phyloP scores from a whole-genome alignment of 2,329 filamentous ascomycete genomes.

The Fusarium caatingaense region DNA sequence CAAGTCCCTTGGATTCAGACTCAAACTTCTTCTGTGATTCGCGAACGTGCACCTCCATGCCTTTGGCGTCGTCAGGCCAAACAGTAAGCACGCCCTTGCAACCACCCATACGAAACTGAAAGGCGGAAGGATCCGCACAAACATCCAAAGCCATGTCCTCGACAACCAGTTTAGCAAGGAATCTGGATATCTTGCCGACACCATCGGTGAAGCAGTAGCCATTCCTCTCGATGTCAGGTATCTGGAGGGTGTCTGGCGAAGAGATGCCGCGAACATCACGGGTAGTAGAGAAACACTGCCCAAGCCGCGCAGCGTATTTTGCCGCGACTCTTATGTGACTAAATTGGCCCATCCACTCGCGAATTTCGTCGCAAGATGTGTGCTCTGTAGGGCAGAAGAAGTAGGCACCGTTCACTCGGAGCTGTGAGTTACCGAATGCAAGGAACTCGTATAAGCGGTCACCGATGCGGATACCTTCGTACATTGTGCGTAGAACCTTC shows the following conservation, averaged over 20 bases:
- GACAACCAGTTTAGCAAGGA: conserved; percentile 79
- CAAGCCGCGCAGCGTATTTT: conserved; percentile 88
- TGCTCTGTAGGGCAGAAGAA: conserved; percentile 83
- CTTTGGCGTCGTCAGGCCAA: conserved; percentile 74
- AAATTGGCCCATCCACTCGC: conserved; percentile 88
- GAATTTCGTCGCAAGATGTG: conserved; percentile 79
- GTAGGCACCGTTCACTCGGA: conserved; percentile 90
- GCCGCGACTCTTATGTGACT: conserved; percentile 84
- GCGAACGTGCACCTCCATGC: conserved; percentile 79
- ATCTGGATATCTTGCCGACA: conserved; percentile 88
- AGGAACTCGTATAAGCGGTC: conserved; percentile 88
- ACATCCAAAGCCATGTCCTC: conserved; percentile 73
- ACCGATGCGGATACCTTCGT: conserved; percentile 83
- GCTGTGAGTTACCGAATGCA: conserved; percentile 94
- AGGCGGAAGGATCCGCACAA: conserved; percentile 77
- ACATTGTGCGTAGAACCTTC: conserved; percentile 76
- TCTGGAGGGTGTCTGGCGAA: conserved; percentile 68
- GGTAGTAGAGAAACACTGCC: conserved; percentile 97
- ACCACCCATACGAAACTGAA: conserved; percentile 92
- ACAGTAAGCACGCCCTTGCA: conserved; percentile 89
- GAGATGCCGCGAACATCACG: conserved; percentile 74
- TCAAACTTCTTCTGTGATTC: conserved; percentile 90
- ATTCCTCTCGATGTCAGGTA: conserved; percentile 77
- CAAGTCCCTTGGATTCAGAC: conserved; percentile 75
- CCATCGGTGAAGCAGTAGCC: conserved; percentile 87